Evolutionary conservation across 768 basidiomycete genomes (phyloP).

Genomic region (Hemileccinum impolitum): DNA sequence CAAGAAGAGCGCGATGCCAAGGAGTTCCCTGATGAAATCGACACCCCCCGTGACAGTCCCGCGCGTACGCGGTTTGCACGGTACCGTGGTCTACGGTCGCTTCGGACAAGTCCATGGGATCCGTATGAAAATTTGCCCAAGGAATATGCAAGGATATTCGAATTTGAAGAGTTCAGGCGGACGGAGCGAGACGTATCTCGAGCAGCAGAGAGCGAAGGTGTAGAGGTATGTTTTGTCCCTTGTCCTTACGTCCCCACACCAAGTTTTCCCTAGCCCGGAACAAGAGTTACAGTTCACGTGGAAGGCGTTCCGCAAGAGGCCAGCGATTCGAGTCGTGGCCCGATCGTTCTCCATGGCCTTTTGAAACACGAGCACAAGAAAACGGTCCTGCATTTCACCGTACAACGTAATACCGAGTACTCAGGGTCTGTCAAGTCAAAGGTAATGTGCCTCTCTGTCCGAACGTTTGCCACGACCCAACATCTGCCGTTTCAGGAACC

Average conservation of each 20-base stretch:
- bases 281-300: conserved; percentile 73
- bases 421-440: conserved; percentile 86
- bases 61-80: conserved; percentile 85
- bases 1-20: conserved; percentile 78
- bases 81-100: conserved; percentile 86
- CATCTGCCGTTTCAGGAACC: conserved; percentile 58
- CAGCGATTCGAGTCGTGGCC: conserved; percentile 31
- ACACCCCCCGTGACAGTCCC: conserved; percentile 83
- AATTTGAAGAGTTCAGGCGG: conserved; percentile 91
- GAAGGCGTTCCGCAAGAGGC: conserved; percentile 71
- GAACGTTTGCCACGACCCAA: background rate
- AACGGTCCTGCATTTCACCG: conserved; percentile 86
- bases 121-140: conserved; percentile 92
- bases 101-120: conserved; percentile 97
- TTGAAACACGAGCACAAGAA: conserved; percentile 96
- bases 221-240: conserved; percentile 53
- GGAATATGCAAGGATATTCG: conserved; percentile 94
- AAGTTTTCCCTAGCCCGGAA: conserved; percentile 58
- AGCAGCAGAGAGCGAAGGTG: conserved; percentile 62
- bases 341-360: conserved; percentile 74
- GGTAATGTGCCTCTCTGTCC: conserved; percentile 36
- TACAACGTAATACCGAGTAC: conserved; percentile 96
- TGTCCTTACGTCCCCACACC: no score
- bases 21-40: conserved; percentile 94
- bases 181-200: conserved; percentile 72